Evolutionary conservation across 2,329 filamentous ascomycete genomes (phyloP), one percentile per base, ranked within the genome.

Genomic region (Lasiodiplodia theobromae): DNA sequence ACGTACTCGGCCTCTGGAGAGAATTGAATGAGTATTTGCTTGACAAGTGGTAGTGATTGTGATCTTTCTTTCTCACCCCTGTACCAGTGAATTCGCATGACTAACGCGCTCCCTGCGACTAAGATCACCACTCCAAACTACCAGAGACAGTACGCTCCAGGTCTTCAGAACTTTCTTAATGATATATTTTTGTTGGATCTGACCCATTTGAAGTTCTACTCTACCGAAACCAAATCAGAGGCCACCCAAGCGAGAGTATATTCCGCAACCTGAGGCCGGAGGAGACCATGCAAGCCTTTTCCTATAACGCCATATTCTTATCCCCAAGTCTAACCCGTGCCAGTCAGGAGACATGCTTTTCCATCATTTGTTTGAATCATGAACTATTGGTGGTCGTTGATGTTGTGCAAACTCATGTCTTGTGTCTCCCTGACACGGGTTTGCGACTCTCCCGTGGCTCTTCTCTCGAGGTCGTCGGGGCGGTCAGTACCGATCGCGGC

Each of bases 321-420:
- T 10, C 58, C 40, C 12, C 4, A 47, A 34, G 8, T 31, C 44
- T 52, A 31, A 25, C 47, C 18, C 37, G 34, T 38, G 25, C 56
- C 40, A 49, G 40, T 25, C 44, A 38, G 28, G 10, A 23, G 44
- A 64, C 47, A 64, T 23, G 31, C 12, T 52, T 64, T 18, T 47
- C 28, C 44, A 38, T 52, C 60, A 37, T 34, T 37, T 40, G 28
- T 51, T 51, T 23, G 47, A 44, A 7, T 38, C 60, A 51, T 64
- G 21, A 51, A 38, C 60, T 64, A 64, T 64, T 64, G 60, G 60
- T 79, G 75, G 69, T 83, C 82, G 65, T 82, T 80, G 68, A 82
- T 74, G 76, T 89, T 89, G 77, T 89, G 87, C 72, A 90, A 80
- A 73, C 85, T 86, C 71, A 89, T 88, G 74, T 90, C 88, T 83